phyloP scores from a whole-genome alignment of 768 basidiomycete species.

The Amanita fuliginea region DNA sequence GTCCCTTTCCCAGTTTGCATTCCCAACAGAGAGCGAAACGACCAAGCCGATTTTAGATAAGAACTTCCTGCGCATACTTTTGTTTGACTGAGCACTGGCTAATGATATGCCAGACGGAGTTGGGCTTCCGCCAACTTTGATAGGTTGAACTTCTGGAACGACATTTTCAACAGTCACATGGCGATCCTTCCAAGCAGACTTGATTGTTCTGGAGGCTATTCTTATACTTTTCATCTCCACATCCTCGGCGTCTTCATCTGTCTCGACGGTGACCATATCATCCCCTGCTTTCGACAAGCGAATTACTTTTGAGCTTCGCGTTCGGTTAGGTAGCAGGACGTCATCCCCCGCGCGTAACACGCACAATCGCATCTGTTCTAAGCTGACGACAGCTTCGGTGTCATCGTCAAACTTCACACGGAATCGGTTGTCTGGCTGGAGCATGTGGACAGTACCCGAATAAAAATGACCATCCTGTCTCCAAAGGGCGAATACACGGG shows the following conservation, averaged over 20 bases:
- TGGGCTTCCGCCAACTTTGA: slow-evolving; percentile 22
- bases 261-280: slow-evolving; percentile 22
- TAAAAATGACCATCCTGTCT: slow-evolving; percentile 48
- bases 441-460: slow-evolving; percentile 40
- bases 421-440: slow-evolving; percentile 22
- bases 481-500: slow-evolving; percentile 67
- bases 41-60: slow-evolving; percentile 46
- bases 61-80: slow-evolving; percentile 21
- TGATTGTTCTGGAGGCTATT: slow-evolving; percentile 40
- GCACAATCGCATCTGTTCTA: slow-evolving; percentile 43
- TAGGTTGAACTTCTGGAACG: slow-evolving; percentile 28
- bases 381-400: slow-evolving; percentile 31
- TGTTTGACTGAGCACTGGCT: slow-evolving; percentile 21
- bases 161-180: slow-evolving; percentile 29
- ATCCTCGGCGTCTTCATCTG: slow-evolving; percentile 26
- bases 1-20: slow-evolving; percentile 24
- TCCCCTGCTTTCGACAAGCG: slow-evolving; percentile 19
- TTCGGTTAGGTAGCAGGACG: slow-evolving; percentile 27
- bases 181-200: slow-evolving; percentile 44
- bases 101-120: slow-evolving; percentile 40
- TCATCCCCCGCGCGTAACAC: slow-evolving; percentile 45
- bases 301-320: slow-evolving; percentile 22
- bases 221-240: slow-evolving; percentile 29
- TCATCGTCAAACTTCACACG: slow-evolving; percentile 59
- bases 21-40: slow-evolving; percentile 36